These are phyloP conservation scores for Clitopilus passeckerianus DNA, from an alignment of 768 basidiomycete genomes.

Conservation along the genomic window DNA sequence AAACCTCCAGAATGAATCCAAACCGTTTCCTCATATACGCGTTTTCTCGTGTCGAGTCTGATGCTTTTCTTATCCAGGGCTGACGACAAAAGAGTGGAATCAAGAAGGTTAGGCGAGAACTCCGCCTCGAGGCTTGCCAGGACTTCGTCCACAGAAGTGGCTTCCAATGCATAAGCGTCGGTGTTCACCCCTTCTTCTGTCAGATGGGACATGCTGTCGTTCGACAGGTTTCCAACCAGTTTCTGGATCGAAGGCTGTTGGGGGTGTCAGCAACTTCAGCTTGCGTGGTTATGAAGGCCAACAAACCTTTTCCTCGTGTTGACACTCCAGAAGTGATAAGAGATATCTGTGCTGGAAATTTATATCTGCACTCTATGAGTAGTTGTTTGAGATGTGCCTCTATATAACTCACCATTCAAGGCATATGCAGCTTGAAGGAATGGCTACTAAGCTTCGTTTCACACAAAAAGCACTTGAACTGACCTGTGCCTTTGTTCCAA, in stretches of 20 bases:
- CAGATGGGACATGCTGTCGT: constrained; percentile 55
- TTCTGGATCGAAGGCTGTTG: constrained; percentile 75
- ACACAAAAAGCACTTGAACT: no score
- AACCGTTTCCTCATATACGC: constrained; percentile 47
- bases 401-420: constrained; percentile 46
- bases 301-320: constrained; percentile 76
- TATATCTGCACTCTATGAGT: constrained; percentile 3
- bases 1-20: constrained; percentile 3
- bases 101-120: constrained; percentile 37
- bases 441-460: no score
- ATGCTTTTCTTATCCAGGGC: constrained; percentile 35
- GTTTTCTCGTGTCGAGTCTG: constrained; percentile 40
- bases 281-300: constrained; percentile 14
- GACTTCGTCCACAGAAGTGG: constrained; percentile 42
- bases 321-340: constrained; percentile 62
- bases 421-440: constrained; percentile 57
- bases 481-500: constrained; percentile 68
- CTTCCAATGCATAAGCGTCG: constrained; percentile 49
- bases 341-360: constrained; percentile 54
- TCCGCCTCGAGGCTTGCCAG: constrained; percentile 45
- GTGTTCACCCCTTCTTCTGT: constrained; percentile 64
- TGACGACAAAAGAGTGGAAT: constrained; percentile 36
- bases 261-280: not conserved
- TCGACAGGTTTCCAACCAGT: constrained; percentile 54
- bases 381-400: not conserved